Conservation (phyloP, 352 stramenopile genomes). For the Pythium plurisporium region DNA sequence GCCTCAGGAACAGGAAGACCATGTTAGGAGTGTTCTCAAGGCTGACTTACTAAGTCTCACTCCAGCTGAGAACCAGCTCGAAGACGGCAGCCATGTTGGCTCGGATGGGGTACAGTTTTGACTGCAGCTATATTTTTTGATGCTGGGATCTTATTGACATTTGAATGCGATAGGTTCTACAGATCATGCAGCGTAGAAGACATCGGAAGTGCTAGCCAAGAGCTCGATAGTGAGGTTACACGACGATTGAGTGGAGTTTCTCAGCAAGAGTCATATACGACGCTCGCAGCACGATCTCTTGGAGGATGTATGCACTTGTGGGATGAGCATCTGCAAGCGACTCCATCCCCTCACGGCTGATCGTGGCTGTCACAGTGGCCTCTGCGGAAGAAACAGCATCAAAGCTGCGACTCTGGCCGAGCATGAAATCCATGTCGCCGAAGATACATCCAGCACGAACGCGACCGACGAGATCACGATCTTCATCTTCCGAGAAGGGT, state of each 20-base stretch:
- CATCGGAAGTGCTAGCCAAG: slow-evolving; percentile 10
- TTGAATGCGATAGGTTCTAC: slow-evolving; percentile 33
- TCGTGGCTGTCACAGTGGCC: slow-evolving; percentile 36
- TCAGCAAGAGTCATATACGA: slow-evolving; percentile 58
- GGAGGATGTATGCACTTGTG: slow-evolving; percentile 40
- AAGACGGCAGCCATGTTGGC: slow-evolving; percentile 37
- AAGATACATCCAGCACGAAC: slow-evolving; percentile 56
- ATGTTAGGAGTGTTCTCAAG: slow-evolving; percentile 59
- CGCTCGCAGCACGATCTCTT: slow-evolving; percentile 50
- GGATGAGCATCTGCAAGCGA: slow-evolving; percentile 24
- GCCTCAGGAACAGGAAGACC: slow-evolving; percentile 31
- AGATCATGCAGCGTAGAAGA: slow-evolving; percentile 57
- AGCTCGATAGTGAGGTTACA: neutral
- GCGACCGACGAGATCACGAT: slow-evolving; percentile 41
- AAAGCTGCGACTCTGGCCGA: slow-evolving; percentile 42
- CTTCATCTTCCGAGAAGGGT: slow-evolving; percentile 14
- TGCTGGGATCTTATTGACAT: too few species aligned
- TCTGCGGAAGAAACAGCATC: slow-evolving; percentile 36
- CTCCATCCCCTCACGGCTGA: slow-evolving; percentile 32
- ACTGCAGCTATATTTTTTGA: too few species aligned
- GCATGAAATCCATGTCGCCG: slow-evolving; percentile 63
- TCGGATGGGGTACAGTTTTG: slow-evolving; percentile 43
- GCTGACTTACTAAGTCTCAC: slow-evolving; percentile 34
- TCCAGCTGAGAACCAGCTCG: slow-evolving; percentile 40
- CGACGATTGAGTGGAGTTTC: slow-evolving; percentile 35